Conservation (phyloP, 805 yeast genomes). For the Yarrowia sp. region DNA sequence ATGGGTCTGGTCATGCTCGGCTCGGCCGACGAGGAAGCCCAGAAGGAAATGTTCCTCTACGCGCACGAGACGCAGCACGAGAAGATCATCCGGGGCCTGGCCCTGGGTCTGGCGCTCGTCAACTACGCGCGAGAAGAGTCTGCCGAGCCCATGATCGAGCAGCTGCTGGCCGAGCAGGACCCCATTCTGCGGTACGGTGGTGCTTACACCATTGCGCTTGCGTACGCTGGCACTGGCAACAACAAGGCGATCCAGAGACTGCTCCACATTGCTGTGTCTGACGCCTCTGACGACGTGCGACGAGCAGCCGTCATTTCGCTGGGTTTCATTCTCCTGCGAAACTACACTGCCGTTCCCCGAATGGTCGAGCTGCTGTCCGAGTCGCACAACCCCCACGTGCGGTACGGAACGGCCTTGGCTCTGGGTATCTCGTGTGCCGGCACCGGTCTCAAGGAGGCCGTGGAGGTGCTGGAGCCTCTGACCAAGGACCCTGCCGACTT, state of each 20-base stretch:
- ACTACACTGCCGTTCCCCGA: conserved; percentile 91
- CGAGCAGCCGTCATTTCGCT: conserved; percentile 92
- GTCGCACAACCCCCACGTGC: conserved; percentile 96
- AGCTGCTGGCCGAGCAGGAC: conserved; percentile 74
- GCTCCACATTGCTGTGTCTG: conserved; percentile 93
- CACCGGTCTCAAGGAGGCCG: conserved; percentile 83
- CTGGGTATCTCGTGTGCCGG: conserved; percentile 98
- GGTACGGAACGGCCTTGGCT: conserved; percentile 98
- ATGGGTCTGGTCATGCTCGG: conserved; percentile 98
- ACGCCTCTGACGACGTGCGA: conserved; percentile 94
- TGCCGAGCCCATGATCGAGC: conserved; percentile 72
- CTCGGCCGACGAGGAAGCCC: conserved; percentile 72
- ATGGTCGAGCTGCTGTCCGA: conserved; percentile 91
- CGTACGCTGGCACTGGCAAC: conserved; percentile 96
- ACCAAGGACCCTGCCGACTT: conserved; percentile 94
- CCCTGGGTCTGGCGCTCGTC: conserved; percentile 85
- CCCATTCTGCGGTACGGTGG: conserved; percentile 94
- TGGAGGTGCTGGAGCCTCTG: conserved; percentile 90
- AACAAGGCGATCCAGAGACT: conserved; percentile 84
- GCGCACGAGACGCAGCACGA: conserved; percentile 97
- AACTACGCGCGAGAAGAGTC: conserved; percentile 84
- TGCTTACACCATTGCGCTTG: conserved; percentile 90
- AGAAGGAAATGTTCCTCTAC: conserved; percentile 82
- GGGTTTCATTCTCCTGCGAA: conserved; percentile 90
- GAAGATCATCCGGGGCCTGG: conserved; percentile 90